Base-by-base conservation (phyloP, 108 stramenopile genomes). In the Nitzschia palea region DNA sequence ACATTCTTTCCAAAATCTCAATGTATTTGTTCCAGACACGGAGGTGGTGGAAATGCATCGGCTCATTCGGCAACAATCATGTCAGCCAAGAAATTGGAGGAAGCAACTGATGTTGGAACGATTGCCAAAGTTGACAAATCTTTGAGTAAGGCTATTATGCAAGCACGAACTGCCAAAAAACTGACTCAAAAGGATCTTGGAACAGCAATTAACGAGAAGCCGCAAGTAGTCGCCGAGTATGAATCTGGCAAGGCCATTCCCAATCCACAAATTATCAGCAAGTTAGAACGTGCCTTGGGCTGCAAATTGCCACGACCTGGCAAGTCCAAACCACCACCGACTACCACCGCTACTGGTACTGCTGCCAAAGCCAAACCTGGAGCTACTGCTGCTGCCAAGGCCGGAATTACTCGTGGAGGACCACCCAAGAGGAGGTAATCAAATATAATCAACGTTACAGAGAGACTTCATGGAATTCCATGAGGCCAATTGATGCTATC, bases 151-250 rank as follows among this genome's bases (percentile, higher is more conserved):
- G 96, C 97, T 0, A 97, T 98, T 47, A 86, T 88, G 86, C 95
- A 98, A 67, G 98, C 97, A 9, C 88, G 98, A 1, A 96, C 83
- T 55, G 96, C 96, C 26, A 97, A 97, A 76, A 98, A 98, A 76
- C 80, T 96, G 91, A 94, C 98, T 8, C 98, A 98, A 82, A 96
- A 97, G 68, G 93, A 97, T 32, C 79, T 98, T 43, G 98, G 95
- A 1, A 96, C 96, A 26, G 85, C 90, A 18, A 97, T 97, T 59
- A 98, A 98, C 70, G 96, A 97, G 73, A 96, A 97, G 62, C 96
- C 98, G 17, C 97, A 98, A 79, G 88, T 98, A 0, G 85, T 98
- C n/a, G 95, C 85, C 18, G 88, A 97, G 55, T 98, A 98, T 79
- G 98, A 98, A 70, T 83, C 76, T 33, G 98, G 98, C 14, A 95